Conservation (phyloP, 179 eudicot genomes). For the Actinidia polygama region DNA sequence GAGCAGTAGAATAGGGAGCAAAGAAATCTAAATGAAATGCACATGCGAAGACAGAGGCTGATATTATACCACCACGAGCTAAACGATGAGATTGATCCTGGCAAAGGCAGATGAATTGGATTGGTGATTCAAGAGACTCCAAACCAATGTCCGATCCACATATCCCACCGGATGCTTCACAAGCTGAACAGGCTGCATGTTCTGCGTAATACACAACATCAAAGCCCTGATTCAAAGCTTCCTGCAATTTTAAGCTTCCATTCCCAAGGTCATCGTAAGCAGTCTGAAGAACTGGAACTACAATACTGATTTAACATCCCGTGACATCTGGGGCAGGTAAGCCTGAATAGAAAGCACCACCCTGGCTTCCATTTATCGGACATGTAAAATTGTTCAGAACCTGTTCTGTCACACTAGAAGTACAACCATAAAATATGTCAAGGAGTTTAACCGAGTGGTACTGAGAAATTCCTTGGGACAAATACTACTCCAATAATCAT, state of each 20-base stretch:
- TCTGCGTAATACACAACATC: not conserved
- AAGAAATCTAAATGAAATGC: not conserved
- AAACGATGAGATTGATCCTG: not conserved
- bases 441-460: not conserved
- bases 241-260: not conserved
- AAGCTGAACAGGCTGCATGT: not conserved
- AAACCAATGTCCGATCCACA: conserved; percentile 5
- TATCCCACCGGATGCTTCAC: conserved; percentile 7
- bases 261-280: not conserved
- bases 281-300: not conserved
- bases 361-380: not conserved
- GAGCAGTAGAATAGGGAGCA: not conserved
- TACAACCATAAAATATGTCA: conserved; percentile 5
- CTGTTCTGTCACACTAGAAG: not conserved
- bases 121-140: too few species aligned
- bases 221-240: conserved; percentile 12
- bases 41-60: not conserved
- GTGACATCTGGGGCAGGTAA: not conserved
- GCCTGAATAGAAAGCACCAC: not conserved
- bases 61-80: not conserved
- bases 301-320: not conserved
- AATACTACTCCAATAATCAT: not conserved
- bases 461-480: not conserved
- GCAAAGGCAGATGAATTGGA: not conserved
- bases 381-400: not conserved